These are phyloP conservation scores for Citrullus mucosospermus DNA, from an alignment of 306 rosid species.

Conservation along the genomic window DNA sequence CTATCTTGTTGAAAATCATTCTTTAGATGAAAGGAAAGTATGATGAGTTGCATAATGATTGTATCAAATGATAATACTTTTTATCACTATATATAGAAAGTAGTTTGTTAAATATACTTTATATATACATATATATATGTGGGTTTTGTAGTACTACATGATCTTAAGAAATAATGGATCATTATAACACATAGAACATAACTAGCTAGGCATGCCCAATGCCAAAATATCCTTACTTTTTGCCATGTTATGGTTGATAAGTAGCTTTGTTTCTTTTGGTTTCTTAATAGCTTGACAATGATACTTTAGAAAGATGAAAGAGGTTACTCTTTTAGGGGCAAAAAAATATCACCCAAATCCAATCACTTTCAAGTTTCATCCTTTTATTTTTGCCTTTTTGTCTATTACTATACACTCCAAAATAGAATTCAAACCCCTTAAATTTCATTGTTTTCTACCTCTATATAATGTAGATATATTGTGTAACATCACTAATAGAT, in stretches of 20 bases:
- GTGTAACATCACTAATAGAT: background rate
- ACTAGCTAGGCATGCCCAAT: background rate
- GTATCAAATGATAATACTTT: background rate
- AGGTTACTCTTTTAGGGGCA: background rate
- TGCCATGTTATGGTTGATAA: constrained; percentile 2
- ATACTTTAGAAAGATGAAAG: background rate
- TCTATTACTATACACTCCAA: background rate
- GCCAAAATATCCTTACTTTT: background rate
- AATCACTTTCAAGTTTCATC: background rate
- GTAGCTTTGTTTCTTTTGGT: background rate
- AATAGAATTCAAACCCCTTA: background rate
- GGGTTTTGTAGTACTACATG: background rate
- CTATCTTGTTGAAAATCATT: background rate
- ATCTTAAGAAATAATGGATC: background rate
- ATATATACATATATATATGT: background rate
- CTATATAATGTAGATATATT: background rate
- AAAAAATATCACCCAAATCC: background rate
- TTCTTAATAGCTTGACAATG: constrained; percentile 5
- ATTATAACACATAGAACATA: background rate
- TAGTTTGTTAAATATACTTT: background rate
- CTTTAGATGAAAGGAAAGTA: background rate
- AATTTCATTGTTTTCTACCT: background rate
- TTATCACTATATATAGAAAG: background rate
- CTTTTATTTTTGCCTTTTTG: background rate
- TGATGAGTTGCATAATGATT: background rate